Percentiles rank a stretch among this genome's conserved stretches.
Conservation (phyloP, 768 basidiomycete genomes). For the Hygrophorus russula region DNA sequence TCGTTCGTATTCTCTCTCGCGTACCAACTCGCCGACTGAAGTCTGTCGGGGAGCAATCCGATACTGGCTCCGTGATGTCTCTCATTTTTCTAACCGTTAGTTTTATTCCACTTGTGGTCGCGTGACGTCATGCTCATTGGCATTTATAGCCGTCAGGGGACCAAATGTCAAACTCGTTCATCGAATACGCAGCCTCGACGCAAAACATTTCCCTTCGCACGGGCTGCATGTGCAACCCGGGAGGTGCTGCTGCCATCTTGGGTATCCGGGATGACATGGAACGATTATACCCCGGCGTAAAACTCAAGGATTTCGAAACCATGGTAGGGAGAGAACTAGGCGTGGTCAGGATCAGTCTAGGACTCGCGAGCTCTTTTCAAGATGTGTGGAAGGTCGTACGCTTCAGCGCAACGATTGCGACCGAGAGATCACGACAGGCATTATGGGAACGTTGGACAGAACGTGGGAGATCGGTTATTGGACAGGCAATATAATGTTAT, state of each 20-base stretch:
- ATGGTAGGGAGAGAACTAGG: constrained; percentile 58
- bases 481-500: constrained; percentile 20
- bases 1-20: constrained; percentile 60
- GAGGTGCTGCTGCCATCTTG: constrained; percentile 64
- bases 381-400: constrained; percentile 54
- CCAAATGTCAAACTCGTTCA: constrained; percentile 60
- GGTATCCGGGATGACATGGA: constrained; percentile 58
- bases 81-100: constrained; percentile 55
- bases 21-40: constrained; percentile 41
- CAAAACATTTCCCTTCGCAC: constrained; percentile 67
- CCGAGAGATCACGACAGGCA: constrained; percentile 20
- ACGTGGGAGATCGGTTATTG: constrained; percentile 14
- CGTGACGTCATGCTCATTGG: constrained; percentile 5
- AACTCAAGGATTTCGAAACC: constrained; percentile 49
- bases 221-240: constrained; percentile 85
- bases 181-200: constrained; percentile 56
- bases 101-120: constrained; percentile 8
- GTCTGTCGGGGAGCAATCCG: constrained; percentile 52
- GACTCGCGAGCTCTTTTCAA: constrained; percentile 67
- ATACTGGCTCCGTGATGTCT: constrained; percentile 53
- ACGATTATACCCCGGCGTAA: constrained; percentile 44
- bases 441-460: constrained; percentile 34
- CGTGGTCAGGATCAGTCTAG: constrained; percentile 68
- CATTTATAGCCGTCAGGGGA: constrained; percentile 46
- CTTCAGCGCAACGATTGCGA: constrained; percentile 35